These are phyloP conservation scores for Colletotrichum incanum DNA, from an alignment of 2,329 filamentous ascomycete species.

Conservation along the genomic window DNA sequence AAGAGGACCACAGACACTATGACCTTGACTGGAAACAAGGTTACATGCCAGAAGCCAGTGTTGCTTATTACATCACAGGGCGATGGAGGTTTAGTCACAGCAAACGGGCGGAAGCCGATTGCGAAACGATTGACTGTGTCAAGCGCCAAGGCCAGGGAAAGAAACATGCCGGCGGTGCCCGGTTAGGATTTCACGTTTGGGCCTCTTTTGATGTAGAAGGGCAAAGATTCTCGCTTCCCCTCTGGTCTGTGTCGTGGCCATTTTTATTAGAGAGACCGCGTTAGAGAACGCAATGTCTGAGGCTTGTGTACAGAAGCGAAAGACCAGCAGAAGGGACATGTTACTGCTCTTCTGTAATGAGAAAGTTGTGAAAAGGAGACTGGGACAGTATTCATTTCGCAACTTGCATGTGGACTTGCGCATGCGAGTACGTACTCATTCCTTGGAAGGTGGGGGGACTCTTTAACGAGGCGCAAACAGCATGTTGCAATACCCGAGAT, in stretches of 20 bases:
- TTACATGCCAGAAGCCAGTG: not conserved
- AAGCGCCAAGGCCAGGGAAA: slow-evolving; percentile 36
- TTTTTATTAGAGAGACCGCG: not conserved
- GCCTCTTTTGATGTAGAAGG: not conserved
- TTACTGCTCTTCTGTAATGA: not conserved
- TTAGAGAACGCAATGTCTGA: not conserved
- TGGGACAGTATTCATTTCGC: not conserved
- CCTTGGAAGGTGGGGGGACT: not conserved
- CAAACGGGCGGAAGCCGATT: slow-evolving; percentile 13
- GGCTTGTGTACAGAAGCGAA: not conserved
- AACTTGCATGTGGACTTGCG: slow-evolving; percentile 7
- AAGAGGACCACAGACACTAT: not conserved
- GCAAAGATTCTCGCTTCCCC: not conserved
- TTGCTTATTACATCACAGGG: slow-evolving; percentile 24
- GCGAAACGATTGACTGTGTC: slow-evolving; percentile 39
- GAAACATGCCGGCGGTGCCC: slow-evolving; percentile 2
- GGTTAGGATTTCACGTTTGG: slow-evolving; percentile 24
- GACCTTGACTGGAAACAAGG: not conserved
- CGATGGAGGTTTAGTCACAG: not conserved
- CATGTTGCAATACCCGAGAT: not conserved
- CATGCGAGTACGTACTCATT: slow-evolving; percentile 4
- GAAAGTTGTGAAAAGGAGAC: not conserved
- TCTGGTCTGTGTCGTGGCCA: not conserved
- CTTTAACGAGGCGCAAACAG: slow-evolving; percentile 5
- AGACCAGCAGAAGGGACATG: not conserved